Evolutionary conservation across 2,329 filamentous ascomycete species (phyloP).

Genomic region (Phialocephala sp.): DNA sequence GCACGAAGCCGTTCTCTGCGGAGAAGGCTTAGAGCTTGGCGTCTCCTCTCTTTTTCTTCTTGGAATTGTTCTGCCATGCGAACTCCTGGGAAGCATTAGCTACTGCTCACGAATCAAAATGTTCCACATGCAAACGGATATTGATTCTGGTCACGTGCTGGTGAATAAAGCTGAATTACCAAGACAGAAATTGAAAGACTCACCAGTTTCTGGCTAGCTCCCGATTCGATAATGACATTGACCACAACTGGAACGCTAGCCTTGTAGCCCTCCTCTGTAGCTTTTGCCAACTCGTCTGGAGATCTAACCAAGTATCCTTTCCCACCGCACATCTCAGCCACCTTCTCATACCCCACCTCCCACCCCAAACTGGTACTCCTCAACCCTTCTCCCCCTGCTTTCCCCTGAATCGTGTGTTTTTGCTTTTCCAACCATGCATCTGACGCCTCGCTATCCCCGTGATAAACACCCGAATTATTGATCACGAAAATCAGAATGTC

Average conservation of each 20-base stretch:
- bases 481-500: slow-evolving; percentile 60
- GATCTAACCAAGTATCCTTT: slow-evolving; percentile 57
- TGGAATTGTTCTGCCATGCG: slow-evolving; percentile 42
- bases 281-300: slow-evolving; percentile 55
- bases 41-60: slow-evolving; percentile 37
- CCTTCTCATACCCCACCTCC: slow-evolving; percentile 59
- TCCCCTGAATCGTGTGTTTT: slow-evolving; percentile 43
- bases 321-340: slow-evolving; percentile 60
- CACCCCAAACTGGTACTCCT: slow-evolving; percentile 57
- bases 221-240: slow-evolving; percentile 61
- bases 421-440: slow-evolving; percentile 53
- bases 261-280: slow-evolving; percentile 56
- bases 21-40: slow-evolving; percentile 21
- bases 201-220: slow-evolving; percentile 49
- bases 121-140: not conserved
- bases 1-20: not conserved
- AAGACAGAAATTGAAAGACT: slow-evolving; percentile 18
- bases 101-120: not conserved
- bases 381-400: slow-evolving; percentile 44
- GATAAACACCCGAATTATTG: slow-evolving; percentile 60
- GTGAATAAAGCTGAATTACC: not conserved
- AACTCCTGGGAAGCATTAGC: slow-evolving; percentile 35
- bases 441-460: slow-evolving; percentile 48
- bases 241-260: slow-evolving; percentile 55
- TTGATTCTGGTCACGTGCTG: not conserved